These are phyloP conservation scores for Epichloe baconii DNA, from an alignment of 2,329 filamentous ascomycete species.

Conservation along the genomic window DNA sequence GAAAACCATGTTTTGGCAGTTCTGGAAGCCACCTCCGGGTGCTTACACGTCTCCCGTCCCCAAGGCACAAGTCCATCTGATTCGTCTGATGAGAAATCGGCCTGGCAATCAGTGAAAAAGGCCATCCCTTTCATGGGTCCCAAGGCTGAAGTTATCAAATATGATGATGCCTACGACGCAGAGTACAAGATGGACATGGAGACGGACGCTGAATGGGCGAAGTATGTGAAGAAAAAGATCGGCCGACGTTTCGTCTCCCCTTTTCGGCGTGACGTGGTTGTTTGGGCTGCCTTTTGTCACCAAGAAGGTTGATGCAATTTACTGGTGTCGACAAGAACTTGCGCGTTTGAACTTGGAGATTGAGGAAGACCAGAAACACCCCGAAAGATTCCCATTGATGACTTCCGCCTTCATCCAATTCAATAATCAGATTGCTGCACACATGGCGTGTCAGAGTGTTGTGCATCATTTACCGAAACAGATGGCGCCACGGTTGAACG, in stretches of 20 bases:
- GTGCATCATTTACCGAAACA: constrained; percentile 85
- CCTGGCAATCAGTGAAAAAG: constrained; percentile 37
- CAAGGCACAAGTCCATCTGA: constrained; percentile 34
- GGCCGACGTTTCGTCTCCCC: constrained; percentile 73
- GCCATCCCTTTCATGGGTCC: constrained; percentile 36
- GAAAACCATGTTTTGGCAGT: constrained; percentile 43
- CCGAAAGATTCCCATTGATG: constrained; percentile 81
- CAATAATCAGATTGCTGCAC: constrained; percentile 91
- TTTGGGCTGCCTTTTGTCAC: constrained; percentile 66
- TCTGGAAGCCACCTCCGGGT: constrained; percentile 50
- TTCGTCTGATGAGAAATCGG: constrained; percentile 30
- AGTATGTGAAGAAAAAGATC: constrained; percentile 71
- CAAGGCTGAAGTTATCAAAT: constrained; percentile 33
- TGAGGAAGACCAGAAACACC: constrained; percentile 73
- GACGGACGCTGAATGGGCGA: constrained; percentile 61
- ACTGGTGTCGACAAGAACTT: constrained; percentile 76
- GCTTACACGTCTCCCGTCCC: constrained; percentile 47
- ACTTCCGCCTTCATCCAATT: constrained; percentile 97
- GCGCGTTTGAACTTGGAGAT: constrained; percentile 86
- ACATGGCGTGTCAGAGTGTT: constrained; percentile 92
- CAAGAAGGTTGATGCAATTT: constrained; percentile 89
- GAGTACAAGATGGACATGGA: constrained; percentile 45
- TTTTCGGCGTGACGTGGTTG: constrained; percentile 53
- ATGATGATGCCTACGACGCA: constrained; percentile 50
- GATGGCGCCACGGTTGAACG: constrained; percentile 86